These are phyloP conservation scores for Mycocentrospora acerina DNA, from an alignment of 2,329 filamentous ascomycete genomes.

Conservation along the genomic window DNA sequence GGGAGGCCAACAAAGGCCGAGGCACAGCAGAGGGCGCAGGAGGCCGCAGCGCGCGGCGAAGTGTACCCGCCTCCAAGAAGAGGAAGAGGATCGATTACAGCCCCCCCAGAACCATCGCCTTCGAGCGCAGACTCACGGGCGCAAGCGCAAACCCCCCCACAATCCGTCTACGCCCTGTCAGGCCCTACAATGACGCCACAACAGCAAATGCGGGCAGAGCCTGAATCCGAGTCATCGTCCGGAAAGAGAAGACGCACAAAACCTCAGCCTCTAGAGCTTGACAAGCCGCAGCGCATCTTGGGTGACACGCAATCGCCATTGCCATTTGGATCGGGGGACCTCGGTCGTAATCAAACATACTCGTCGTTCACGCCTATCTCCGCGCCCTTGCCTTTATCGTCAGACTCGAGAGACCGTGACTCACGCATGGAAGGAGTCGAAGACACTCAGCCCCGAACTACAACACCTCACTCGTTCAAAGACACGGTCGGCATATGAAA, in stretches of 20 bases:
- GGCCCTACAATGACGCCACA: constrained; percentile 31
- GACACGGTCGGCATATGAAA: constrained; percentile 46
- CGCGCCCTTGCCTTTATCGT: constrained; percentile 37
- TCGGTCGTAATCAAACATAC: constrained; percentile 29
- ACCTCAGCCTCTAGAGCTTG: constrained; percentile 36
- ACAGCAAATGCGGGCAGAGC: constrained; percentile 28
- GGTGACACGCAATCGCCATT: constrained; percentile 36
- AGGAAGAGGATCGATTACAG: constrained; percentile 33
- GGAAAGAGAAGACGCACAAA: constrained; percentile 37
- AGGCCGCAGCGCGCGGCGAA: constrained; percentile 43
- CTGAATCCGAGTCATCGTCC: constrained; percentile 37
- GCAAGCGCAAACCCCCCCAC: constrained; percentile 31
- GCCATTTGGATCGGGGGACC: constrained; percentile 30
- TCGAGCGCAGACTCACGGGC: constrained; percentile 25
- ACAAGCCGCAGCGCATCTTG: constrained; percentile 26
- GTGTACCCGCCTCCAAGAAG: constrained; percentile 42
- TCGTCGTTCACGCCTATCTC: constrained; percentile 41
- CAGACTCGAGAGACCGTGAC: constrained; percentile 35
- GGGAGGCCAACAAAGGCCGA: constrained; percentile 52
- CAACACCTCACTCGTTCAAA: constrained; percentile 47
- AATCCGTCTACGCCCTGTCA: constrained; percentile 18
- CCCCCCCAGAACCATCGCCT: constrained; percentile 24
- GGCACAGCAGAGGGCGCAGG: constrained; percentile 47
- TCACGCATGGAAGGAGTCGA: constrained; percentile 42
- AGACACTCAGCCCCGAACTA: constrained; percentile 41